phyloP scores from a whole-genome alignment of 345 rosid species.

The Brassica napus region DNA sequence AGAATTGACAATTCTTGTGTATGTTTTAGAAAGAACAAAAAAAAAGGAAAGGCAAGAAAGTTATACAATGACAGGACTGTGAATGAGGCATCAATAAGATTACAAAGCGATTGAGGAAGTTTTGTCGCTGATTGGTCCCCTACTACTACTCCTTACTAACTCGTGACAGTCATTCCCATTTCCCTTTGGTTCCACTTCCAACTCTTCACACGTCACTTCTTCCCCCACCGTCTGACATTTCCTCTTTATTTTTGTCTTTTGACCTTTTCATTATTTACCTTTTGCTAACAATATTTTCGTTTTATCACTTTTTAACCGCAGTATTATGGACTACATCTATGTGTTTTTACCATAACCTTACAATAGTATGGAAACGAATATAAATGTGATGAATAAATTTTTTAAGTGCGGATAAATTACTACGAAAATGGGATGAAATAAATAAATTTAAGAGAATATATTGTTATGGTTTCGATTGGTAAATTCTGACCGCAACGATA shows the following conservation, averaged over 20 bases:
- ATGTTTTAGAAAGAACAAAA: not conserved
- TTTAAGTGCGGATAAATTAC: not conserved
- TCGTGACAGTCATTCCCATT: conserved; percentile 29
- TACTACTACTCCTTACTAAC: not conserved
- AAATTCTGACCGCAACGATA: not conserved
- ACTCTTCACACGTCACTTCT: conserved; percentile 37
- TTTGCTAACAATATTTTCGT: not conserved
- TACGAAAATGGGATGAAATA: not conserved
- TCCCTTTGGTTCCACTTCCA: conserved; percentile 11
- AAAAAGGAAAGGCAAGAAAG: not conserved
- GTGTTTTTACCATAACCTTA: too few relatives aligned
- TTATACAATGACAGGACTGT: conserved; percentile 35
- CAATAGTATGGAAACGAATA: too few relatives aligned
- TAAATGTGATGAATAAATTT: not conserved
- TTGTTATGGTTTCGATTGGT: not conserved
- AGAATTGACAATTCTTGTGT: conserved; percentile 18
- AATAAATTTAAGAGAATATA: not conserved
- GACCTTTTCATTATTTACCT: not conserved
- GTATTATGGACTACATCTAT: not conserved
- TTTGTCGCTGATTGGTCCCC: conserved; percentile 38
- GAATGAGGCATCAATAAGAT: conserved; percentile 23
- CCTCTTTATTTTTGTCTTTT: conserved; percentile 11
- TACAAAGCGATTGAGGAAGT: conserved; percentile 17
- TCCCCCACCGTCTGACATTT: conserved; percentile 25
- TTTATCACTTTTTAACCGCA: not conserved